Evolutionary conservation across 495 filamentous ascomycete species (phyloP).

Genomic region (Xylaria curta): DNA sequence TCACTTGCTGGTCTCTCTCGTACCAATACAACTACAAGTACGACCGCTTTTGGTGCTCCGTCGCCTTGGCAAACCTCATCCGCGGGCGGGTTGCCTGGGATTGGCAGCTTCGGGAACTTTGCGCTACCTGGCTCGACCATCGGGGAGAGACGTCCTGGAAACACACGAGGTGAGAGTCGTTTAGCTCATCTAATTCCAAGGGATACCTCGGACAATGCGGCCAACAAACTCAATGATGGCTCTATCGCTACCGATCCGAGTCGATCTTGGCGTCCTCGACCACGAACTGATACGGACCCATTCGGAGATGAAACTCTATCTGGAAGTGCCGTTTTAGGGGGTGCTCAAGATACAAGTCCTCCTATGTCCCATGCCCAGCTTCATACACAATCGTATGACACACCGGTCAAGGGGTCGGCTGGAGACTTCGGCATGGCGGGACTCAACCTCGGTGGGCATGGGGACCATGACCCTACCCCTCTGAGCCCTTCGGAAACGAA

Average conservation of each 20-base stretch:
- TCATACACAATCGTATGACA: slow-evolving; percentile 55
- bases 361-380: slow-evolving; percentile 47
- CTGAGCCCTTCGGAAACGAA: slow-evolving; percentile 95
- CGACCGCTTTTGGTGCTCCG: slow-evolving; percentile 51
- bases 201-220: slow-evolving; percentile 72
- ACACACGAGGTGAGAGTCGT: slow-evolving; percentile 75
- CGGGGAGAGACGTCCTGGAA: slow-evolving; percentile 77
- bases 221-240: slow-evolving; percentile 46
- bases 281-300: slow-evolving; percentile 81
- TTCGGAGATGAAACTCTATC: slow-evolving; percentile 70
- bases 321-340: slow-evolving; percentile 82
- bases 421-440: slow-evolving; percentile 84
- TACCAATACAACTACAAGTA: slow-evolving; percentile 62
- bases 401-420: slow-evolving; percentile 63
- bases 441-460: slow-evolving; percentile 65
- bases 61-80: slow-evolving; percentile 74
- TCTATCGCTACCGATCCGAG: slow-evolving; percentile 40
- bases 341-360: slow-evolving; percentile 75
- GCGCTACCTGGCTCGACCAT: slow-evolving; percentile 60
- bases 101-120: slow-evolving; percentile 91
- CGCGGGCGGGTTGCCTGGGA: slow-evolving; percentile 64
- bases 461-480: slow-evolving; percentile 56
- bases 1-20: slow-evolving; percentile 71
- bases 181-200: slow-evolving; percentile 84
- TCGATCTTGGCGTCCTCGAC: slow-evolving; percentile 57